Conservation (phyloP, 2,329 filamentous ascomycete species). For the Pseudocercospora pini-densiflorae region DNA sequence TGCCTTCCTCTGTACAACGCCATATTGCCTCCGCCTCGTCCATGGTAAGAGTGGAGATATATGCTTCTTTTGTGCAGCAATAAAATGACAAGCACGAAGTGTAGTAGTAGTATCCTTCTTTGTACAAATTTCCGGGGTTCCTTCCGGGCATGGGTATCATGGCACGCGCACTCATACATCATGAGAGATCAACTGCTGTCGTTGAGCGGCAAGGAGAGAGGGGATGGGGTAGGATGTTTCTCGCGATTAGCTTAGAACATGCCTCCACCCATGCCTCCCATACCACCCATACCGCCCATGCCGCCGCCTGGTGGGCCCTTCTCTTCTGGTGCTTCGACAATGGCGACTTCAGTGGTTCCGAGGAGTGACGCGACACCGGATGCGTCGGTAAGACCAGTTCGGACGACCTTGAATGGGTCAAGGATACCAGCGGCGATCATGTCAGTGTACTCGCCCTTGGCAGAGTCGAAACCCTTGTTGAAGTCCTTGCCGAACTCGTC, state of each 20-base stretch:
- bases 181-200: constrained; percentile 24
- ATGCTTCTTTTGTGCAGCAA: constrained; percentile 11
- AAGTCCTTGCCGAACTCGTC: constrained; percentile 92
- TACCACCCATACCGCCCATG: constrained; percentile 62
- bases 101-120: constrained; percentile 16
- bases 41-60: constrained; percentile 21
- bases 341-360: constrained; percentile 96
- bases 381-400: constrained; percentile 92
- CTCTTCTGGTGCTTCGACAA: constrained; percentile 94
- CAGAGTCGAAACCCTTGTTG: constrained; percentile 97
- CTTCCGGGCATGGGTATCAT: constrained; percentile 24
- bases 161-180: constrained; percentile 23
- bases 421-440: constrained; percentile 98
- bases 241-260: constrained; percentile 36
- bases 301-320: constrained; percentile 66
- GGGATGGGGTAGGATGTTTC: neutral
- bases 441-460: constrained; percentile 97
- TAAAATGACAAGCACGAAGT: constrained; percentile 19
- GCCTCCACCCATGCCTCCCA: constrained; percentile 61
- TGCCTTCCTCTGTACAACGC: constrained; percentile 9
- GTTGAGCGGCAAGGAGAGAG: neutral
- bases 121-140: constrained; percentile 18
- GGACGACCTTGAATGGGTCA: constrained; percentile 98
- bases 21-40: constrained; percentile 8
- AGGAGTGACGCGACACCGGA: constrained; percentile 95